These are phyloP conservation scores for Collybiopsis confluens DNA, from an alignment of 768 basidiomycete species.

Conservation along the genomic window DNA sequence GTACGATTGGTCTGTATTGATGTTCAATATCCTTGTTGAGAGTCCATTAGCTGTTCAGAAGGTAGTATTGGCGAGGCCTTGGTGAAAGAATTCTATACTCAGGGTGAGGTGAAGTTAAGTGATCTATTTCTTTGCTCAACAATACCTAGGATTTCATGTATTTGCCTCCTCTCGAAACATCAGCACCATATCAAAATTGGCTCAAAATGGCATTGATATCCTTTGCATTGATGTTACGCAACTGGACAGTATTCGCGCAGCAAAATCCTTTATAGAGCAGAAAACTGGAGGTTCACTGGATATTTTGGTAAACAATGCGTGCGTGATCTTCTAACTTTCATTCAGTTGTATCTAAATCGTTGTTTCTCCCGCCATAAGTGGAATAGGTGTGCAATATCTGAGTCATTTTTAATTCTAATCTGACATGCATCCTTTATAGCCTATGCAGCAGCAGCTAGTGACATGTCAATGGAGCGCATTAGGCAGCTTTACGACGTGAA, in stretches of 20 bases:
- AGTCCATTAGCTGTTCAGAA: too few relatives aligned
- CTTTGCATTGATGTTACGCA: conserved; percentile 23
- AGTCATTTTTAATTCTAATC: too few relatives aligned
- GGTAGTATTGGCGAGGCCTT: conserved; percentile 21
- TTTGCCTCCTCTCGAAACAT: conserved; percentile 21
- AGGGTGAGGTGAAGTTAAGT: conserved; percentile 5
- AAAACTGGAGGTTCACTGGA: conserved; percentile 22
- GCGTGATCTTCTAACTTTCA: not conserved
- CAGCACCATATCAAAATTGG: conserved; percentile 16
- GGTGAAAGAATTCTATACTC: conserved; percentile 15
- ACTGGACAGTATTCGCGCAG: conserved; percentile 8
- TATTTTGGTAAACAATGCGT: conserved; percentile 26
- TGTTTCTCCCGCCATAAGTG: too few relatives aligned
- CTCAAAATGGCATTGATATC: conserved; percentile 13
- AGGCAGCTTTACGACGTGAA: conserved; percentile 26
- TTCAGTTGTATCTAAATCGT: too few relatives aligned
- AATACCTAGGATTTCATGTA: conserved; percentile 17
- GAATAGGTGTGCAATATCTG: too few relatives aligned
- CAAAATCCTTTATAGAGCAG: conserved; percentile 9
- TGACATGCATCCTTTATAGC: too few relatives aligned
- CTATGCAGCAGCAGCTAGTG: too few relatives aligned
- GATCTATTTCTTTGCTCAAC: not conserved
- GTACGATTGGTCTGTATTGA: too few relatives aligned
- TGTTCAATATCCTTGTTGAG: too few relatives aligned
- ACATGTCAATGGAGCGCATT: conserved; percentile 19